These are phyloP conservation scores for Cordia subcordata DNA, from an alignment of 257 asterid genomes.

Conservation along the genomic window DNA sequence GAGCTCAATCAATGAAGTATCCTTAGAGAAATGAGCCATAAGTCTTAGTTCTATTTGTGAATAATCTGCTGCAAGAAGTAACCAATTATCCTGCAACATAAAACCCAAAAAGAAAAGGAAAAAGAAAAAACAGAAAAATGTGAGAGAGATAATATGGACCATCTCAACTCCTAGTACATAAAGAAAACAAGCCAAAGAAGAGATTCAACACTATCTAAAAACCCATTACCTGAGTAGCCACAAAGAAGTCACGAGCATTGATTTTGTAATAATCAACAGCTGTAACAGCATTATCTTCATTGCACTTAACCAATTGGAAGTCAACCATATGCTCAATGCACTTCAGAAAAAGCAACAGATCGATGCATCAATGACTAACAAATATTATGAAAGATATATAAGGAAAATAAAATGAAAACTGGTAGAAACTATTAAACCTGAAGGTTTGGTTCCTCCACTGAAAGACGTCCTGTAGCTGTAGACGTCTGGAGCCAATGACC, in stretches of 20 bases:
- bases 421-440: conserved; percentile 50
- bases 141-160: conserved; percentile 5
- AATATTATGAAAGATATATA: conserved; percentile 4
- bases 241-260: conserved; percentile 84
- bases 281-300: conserved; percentile 34
- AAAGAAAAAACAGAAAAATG: no score
- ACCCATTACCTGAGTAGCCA: conserved; percentile 78
- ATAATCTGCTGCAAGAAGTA: conserved; percentile 86
- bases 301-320: conserved; percentile 42
- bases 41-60: conserved; percentile 94
- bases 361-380: background rate
- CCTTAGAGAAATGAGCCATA: conserved; percentile 97
- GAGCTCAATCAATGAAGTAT: conserved; percentile 60
- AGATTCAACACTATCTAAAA: conserved; percentile 12
- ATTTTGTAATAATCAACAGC: conserved; percentile 40
- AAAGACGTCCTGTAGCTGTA: conserved; percentile 92
- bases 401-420: conserved; percentile 2
- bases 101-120: no score
- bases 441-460: conserved; percentile 98
- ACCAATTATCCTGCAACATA: conserved; percentile 82
- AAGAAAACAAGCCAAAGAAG: conserved; percentile 11
- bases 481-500: conserved; percentile 99
- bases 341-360: conserved; percentile 27
- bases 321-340: conserved; percentile 92
- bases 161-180: conserved; percentile 8